Percentiles rank a stretch among this genome's conserved stretches.
phyloP scores from a whole-genome alignment of 169 alveolate genomes.

The Plasmodium inui region DNA sequence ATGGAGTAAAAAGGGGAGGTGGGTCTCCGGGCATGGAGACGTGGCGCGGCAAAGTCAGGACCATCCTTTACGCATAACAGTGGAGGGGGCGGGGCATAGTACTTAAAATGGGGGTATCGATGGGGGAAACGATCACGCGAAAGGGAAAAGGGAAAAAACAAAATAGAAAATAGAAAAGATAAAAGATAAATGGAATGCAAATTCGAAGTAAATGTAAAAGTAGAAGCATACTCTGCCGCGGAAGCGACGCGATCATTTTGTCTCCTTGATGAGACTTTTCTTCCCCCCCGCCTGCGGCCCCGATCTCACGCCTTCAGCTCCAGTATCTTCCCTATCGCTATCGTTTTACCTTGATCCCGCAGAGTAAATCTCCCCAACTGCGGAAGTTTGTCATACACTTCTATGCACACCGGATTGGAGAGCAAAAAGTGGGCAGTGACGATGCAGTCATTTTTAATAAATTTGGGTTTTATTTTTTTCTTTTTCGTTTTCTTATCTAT shows the following conservation, averaged over 20 bases:
- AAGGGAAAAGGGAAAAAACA: neutral
- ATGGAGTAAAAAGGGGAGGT: neutral
- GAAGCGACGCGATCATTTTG: neutral
- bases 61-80: neutral
- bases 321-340: slow-evolving; percentile 90
- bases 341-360: slow-evolving; percentile 96
- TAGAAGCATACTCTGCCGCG: neutral
- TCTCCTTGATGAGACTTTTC: neutral
- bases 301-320: slow-evolving; percentile 11
- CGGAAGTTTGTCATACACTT: slow-evolving; percentile 89
- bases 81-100: neutral
- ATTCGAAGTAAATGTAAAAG: neutral
- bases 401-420: slow-evolving; percentile 92
- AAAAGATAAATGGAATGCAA: neutral
- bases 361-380: slow-evolving; percentile 97
- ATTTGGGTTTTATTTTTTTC: slow-evolving; percentile 88
- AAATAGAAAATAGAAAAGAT: neutral
- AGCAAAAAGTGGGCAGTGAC: slow-evolving; percentile 88
- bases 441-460: slow-evolving; percentile 86
- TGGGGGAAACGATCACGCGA: neutral
- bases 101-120: neutral
- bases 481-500: slow-evolving; percentile 85
- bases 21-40: neutral
- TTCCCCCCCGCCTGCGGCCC: neutral
- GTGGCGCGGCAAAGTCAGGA: neutral